Conservation (phyloP, 2,329 filamentous ascomycete genomes). For the Aspergillus caelatus region DNA sequence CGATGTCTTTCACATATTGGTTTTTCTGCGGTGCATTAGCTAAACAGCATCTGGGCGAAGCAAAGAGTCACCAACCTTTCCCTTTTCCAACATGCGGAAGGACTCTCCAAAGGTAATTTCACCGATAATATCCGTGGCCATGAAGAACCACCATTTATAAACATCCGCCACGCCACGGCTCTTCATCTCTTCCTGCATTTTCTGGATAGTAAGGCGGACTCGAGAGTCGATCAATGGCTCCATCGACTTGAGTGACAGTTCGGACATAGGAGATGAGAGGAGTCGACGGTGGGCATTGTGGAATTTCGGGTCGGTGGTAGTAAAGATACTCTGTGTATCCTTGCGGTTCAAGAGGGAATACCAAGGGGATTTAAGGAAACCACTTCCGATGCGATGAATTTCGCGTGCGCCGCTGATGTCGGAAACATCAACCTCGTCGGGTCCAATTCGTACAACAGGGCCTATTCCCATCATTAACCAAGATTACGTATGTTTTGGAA, state of each 20-base stretch:
- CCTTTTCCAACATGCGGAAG: slow-evolving; percentile 55
- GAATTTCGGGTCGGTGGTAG: slow-evolving; percentile 41
- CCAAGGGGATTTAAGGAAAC: slow-evolving; percentile 37
- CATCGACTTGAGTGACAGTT: slow-evolving; percentile 40
- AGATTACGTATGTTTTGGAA: background rate
- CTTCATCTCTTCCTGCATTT: slow-evolving; percentile 50
- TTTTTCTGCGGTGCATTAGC: slow-evolving; percentile 37
- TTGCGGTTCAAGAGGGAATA: slow-evolving; percentile 30
- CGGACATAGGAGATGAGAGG: slow-evolving; percentile 47
- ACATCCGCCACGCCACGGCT: slow-evolving; percentile 47
- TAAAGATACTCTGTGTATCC: slow-evolving; percentile 43
- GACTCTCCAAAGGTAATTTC: slow-evolving; percentile 59
- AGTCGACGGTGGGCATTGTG: slow-evolving; percentile 34
- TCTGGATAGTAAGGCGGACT: slow-evolving; percentile 44
- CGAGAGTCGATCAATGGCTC: slow-evolving; percentile 42
- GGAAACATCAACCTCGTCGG: slow-evolving; percentile 39
- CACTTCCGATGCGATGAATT: slow-evolving; percentile 38
- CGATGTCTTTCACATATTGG: slow-evolving; percentile 46
- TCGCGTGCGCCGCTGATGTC: slow-evolving; percentile 35
- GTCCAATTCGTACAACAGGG: slow-evolving; percentile 32
- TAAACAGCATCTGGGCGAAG: background rate
- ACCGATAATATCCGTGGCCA: slow-evolving; percentile 58
- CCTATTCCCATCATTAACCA: slow-evolving; percentile 18
- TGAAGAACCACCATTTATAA: slow-evolving; percentile 58
- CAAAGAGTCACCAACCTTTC: slow-evolving; percentile 40